phyloP scores from a whole-genome alignment of 768 basidiomycete species.

The Coprinellus micaceus region DNA sequence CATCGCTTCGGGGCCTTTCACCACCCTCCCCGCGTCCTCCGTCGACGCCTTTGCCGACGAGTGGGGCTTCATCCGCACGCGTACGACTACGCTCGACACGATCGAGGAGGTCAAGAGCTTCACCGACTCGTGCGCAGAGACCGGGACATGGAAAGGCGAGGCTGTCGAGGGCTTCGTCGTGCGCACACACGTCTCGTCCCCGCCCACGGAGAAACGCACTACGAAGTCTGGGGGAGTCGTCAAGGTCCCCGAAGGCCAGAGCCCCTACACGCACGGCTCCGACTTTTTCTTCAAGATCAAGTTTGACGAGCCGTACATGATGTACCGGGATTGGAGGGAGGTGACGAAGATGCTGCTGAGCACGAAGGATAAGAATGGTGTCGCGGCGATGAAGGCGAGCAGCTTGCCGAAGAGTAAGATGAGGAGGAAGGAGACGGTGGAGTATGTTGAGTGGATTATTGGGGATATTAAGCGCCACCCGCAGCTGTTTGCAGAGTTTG shows the following conservation, averaged over 20 bases:
- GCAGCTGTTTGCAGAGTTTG: conserved; percentile 56
- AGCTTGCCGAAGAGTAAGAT: conserved; percentile 63
- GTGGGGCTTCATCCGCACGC: conserved; percentile 89
- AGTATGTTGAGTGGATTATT: conserved; percentile 86
- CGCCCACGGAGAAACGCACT: conserved; percentile 28
- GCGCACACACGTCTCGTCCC: conserved; percentile 59
- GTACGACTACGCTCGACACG: conserved; percentile 51
- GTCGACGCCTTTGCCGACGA: conserved; percentile 81
- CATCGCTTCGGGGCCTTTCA: conserved; percentile 58
- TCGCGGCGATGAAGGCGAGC: conserved; percentile 24
- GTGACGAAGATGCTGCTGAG: conserved; percentile 73
- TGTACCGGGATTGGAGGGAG: conserved; percentile 98
- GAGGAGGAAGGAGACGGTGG: conserved; percentile 69
- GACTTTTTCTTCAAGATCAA: conserved; percentile 99
- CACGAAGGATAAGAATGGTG: conserved; percentile 26
- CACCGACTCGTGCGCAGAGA: conserved; percentile 59
- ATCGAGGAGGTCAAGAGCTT: conserved; percentile 70
- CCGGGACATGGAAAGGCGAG: conserved; percentile 82
- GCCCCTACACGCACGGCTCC: conserved; percentile 73
- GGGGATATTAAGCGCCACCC: conserved; percentile 65
- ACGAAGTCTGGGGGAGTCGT: conserved; percentile 24
- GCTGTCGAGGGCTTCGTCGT: conserved; percentile 94
- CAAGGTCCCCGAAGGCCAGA: not conserved
- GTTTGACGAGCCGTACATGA: conserved; percentile 98
- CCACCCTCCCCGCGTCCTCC: conserved; percentile 59